Conservation (phyloP, 345 rosid genomes). For the Trapa incisa region DNA sequence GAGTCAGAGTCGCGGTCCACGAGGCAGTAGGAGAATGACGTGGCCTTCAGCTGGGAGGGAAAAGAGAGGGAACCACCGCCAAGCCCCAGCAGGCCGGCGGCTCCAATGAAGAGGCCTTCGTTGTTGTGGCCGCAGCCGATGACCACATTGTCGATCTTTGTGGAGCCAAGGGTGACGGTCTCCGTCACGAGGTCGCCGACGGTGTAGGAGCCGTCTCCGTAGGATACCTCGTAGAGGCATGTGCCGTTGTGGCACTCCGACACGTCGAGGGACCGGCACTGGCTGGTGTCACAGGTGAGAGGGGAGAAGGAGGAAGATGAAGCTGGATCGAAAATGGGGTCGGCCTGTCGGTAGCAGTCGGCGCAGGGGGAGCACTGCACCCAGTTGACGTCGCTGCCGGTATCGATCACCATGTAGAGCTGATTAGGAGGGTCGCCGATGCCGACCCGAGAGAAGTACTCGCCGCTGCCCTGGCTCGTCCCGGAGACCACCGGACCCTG, state of each 20-base stretch:
- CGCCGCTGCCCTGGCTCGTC: constrained; percentile 82
- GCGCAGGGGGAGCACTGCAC: constrained; percentile 82
- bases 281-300: constrained; percentile 46
- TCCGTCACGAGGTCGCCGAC: constrained; percentile 77
- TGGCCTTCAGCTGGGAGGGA: constrained; percentile 59
- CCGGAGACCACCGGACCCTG: constrained; percentile 61
- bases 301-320: constrained; percentile 52
- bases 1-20: constrained; percentile 88
- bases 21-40: constrained; percentile 67
- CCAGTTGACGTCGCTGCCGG: constrained; percentile 63
- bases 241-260: constrained; percentile 53
- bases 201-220: constrained; percentile 88
- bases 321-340: constrained; percentile 70
- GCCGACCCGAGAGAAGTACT: constrained; percentile 78
- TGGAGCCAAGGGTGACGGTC: constrained; percentile 52
- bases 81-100: constrained; percentile 82
- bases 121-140: constrained; percentile 86
- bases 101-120: constrained; percentile 67
- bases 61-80: constrained; percentile 77
- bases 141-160: constrained; percentile 43
- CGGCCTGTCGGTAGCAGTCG: constrained; percentile 76
- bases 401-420: constrained; percentile 67
- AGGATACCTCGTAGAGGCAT: constrained; percentile 74
- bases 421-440: constrained; percentile 65
- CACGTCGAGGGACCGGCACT: constrained; percentile 54